Percentiles rank a stretch among this genome's conserved stretches.
phyloP scores from a whole-genome alignment of 73 alveolate species.

The Paramecium octaurelia region DNA sequence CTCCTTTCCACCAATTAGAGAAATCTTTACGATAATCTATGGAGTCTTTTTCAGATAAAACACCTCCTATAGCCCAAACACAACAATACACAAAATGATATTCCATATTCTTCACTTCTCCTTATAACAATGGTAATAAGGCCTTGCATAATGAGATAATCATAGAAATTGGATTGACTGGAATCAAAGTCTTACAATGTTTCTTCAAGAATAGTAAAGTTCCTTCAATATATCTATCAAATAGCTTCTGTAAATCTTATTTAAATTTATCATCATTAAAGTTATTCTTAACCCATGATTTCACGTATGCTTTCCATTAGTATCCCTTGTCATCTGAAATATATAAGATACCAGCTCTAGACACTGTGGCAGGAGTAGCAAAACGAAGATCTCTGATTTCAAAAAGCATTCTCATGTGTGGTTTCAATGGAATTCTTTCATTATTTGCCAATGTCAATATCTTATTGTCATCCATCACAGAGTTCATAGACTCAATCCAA shows the following conservation, averaged over 20 bases:
- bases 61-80: slow-evolving; percentile 99
- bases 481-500: slow-evolving; percentile 99
- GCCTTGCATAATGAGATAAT: slow-evolving; percentile 92
- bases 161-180: slow-evolving; percentile 90
- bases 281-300: slow-evolving; percentile 90
- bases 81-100: slow-evolving; percentile 97
- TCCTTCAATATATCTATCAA: slow-evolving; percentile 86
- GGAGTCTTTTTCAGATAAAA: slow-evolving; percentile 98
- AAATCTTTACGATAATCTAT: slow-evolving; percentile 98
- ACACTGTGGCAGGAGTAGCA: slow-evolving; percentile 99
- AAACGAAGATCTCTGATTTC: slow-evolving; percentile 99
- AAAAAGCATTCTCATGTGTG: slow-evolving; percentile 99
- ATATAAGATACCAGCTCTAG: slow-evolving; percentile 99
- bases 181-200: slow-evolving; percentile 87
- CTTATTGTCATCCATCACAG: slow-evolving; percentile 99
- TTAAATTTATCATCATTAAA: slow-evolving; percentile 71
- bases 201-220: slow-evolving; percentile 81
- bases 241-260: slow-evolving; percentile 68
- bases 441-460: slow-evolving; percentile 84
- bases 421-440: slow-evolving; percentile 99
- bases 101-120: slow-evolving; percentile 92
- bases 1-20: slow-evolving; percentile 99
- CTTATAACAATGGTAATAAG: slow-evolving; percentile 90
- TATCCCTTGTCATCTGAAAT: slow-evolving; percentile 93
- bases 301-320: slow-evolving; percentile 92